phyloP scores from a whole-genome alignment of 2,329 filamentous ascomycete genomes.

The Emericellopsis cladophorae region DNA sequence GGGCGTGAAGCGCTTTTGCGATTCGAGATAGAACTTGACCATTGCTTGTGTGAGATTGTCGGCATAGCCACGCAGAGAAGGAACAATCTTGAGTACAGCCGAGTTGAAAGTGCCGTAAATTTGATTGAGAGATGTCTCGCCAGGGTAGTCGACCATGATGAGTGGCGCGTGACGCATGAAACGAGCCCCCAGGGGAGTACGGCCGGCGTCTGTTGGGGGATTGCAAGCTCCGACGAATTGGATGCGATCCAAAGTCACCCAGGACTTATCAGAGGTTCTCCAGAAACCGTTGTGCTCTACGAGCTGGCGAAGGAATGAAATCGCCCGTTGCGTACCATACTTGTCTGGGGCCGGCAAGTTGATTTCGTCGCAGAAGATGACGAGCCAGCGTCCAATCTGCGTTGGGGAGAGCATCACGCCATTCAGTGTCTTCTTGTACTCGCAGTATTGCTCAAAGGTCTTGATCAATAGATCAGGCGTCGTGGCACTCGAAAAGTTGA shows the following conservation, averaged over 20 bases:
- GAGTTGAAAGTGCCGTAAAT: slow-evolving; percentile 99
- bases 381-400: slow-evolving; percentile 94
- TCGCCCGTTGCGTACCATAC: slow-evolving; percentile 93
- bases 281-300: slow-evolving; percentile 99
- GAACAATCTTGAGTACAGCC: slow-evolving; percentile 92
- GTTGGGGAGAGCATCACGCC: slow-evolving; percentile 91
- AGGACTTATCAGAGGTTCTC: slow-evolving; percentile 92
- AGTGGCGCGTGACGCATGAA: slow-evolving; percentile 97
- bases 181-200: slow-evolving; percentile 82
- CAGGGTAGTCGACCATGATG: slow-evolving; percentile 99
- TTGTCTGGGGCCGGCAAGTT: slow-evolving; percentile 96
- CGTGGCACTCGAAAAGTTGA: slow-evolving; percentile 98
- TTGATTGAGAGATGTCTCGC: slow-evolving; percentile 84
- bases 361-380: slow-evolving; percentile 99
- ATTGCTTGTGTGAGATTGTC: slow-evolving; percentile 92
- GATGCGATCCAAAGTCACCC: slow-evolving; percentile 94
- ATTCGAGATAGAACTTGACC: slow-evolving; percentile 93
- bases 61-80: slow-evolving; percentile 85
- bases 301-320: slow-evolving; percentile 92
- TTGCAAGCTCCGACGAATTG: slow-evolving; percentile 99
- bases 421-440: slow-evolving; percentile 97
- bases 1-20: slow-evolving; percentile 86
- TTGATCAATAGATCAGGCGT: slow-evolving; percentile 97
- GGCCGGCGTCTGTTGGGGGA: slow-evolving; percentile 90
- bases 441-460: slow-evolving; percentile 98